Base-by-base conservation (phyloP, 495 filamentous ascomycete genomes). In the Aspergillus sclerotiicarbonarius region DNA sequence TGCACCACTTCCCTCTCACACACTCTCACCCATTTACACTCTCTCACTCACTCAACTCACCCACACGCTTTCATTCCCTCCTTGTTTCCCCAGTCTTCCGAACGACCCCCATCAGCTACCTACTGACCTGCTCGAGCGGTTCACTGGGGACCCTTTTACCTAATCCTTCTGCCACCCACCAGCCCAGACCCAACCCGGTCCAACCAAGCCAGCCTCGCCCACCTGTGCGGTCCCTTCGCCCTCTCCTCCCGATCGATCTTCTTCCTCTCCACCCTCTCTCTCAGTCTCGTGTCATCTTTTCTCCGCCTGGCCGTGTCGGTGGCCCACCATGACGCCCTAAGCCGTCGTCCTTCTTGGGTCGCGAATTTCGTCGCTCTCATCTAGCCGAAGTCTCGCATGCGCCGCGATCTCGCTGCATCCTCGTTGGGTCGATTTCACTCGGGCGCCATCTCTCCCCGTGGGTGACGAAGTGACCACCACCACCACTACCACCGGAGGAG, bases 261-360 rank as follows among this genome's bases (percentile, higher is more conserved):
- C 52, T 53, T 31, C 57, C 57, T 60, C 59, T 58, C 53, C 57
- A 54, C 30, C 51, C 15, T 33, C 53, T 18, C 41, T 53, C 31
- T 53, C 37, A 51, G 39, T 61, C 53, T 61, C 53, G 50, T 67
- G 51, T 57, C 61, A 57, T 63, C 48, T 60, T 62, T 55, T 64
- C 59, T 62, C 59, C 59, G 53, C 60, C 51, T 59, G 59, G 61
- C 59, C 65, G 54, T 60, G 35, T 58, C 53, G 51, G 53, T 60
- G 65, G 62, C 59, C 65, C 65, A 64, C 60, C 65, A 67, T 64
- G 65, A 67, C 62, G 59, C 59, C 65, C 62, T 67, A 64, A 56
- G 54, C 54, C 20, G 9, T 35, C 55, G 41, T 57, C 53, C 56
- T 49, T 61, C 37, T 31, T 46, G 47, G 51, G 50, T 56, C 56